Conservation (phyloP, 2,329 filamentous ascomycete species). For the Xylaria polymorpha region DNA sequence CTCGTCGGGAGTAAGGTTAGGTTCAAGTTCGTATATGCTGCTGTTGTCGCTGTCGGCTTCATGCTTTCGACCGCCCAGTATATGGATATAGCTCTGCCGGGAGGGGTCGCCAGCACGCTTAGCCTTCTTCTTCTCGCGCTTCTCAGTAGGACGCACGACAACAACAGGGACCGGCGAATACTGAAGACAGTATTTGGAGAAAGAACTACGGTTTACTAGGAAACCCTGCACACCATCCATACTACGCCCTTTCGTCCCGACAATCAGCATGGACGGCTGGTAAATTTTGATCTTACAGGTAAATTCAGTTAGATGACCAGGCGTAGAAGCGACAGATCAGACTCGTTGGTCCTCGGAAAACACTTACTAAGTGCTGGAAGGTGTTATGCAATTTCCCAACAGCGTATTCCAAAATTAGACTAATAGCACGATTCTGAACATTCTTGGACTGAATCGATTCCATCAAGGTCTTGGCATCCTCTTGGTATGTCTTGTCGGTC, state of each 20-base stretch:
- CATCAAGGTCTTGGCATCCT: slow-evolving; percentile 80
- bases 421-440: slow-evolving; percentile 81
- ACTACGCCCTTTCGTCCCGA: slow-evolving; percentile 86
- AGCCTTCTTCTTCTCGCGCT: slow-evolving; percentile 88
- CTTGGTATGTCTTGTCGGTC: slow-evolving; percentile 76
- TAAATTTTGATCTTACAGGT: slow-evolving; percentile 82
- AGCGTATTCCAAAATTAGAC: slow-evolving; percentile 85
- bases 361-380: slow-evolving; percentile 85
- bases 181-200: slow-evolving; percentile 94
- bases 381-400: slow-evolving; percentile 91
- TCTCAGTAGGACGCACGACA: slow-evolving; percentile 87
- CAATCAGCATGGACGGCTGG: slow-evolving; percentile 89
- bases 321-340: neutral
- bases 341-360: neutral
- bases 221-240: slow-evolving; percentile 88
- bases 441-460: slow-evolving; percentile 84
- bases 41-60: slow-evolving; percentile 67
- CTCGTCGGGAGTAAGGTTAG: slow-evolving; percentile 66
- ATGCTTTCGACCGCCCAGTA: slow-evolving; percentile 73
- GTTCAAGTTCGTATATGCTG: slow-evolving; percentile 66
- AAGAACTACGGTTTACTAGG: slow-evolving; percentile 80
- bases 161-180: slow-evolving; percentile 94
- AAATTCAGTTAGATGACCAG: slow-evolving; percentile 10
- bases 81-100: slow-evolving; percentile 80
- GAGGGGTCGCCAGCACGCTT: slow-evolving; percentile 83